These are phyloP conservation scores for Diutina rugosa DNA, from an alignment of 1,139 yeast species.

Conservation along the genomic window DNA sequence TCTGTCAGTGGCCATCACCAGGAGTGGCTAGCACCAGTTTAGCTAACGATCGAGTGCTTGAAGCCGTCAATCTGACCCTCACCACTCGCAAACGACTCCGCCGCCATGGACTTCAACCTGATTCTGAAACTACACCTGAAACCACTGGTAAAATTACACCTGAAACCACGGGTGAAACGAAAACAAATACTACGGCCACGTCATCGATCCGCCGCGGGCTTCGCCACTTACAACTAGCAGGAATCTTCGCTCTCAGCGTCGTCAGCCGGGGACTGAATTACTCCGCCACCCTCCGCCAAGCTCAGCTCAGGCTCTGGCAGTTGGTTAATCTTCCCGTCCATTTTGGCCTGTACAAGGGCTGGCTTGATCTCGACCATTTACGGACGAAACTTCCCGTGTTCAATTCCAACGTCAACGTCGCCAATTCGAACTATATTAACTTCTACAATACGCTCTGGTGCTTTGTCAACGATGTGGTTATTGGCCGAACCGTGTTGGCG, in stretches of 20 bases:
- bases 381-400: conserved; percentile 16
- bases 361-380: conserved; percentile 13
- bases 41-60: neutral
- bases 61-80: neutral
- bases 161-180: neutral
- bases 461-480: conserved; percentile 63
- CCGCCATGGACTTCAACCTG: neutral
- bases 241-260: neutral
- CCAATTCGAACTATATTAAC: conserved; percentile 68
- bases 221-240: neutral
- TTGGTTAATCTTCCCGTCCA: conserved; percentile 74
- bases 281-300: conserved; percentile 56
- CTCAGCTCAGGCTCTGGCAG: conserved; percentile 70
- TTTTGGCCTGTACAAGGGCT: conserved; percentile 41
- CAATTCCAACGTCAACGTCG: conserved; percentile 27
- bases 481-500: conserved; percentile 30
- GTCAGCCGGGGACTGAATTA: neutral
- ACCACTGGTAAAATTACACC: too few species aligned
- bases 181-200: neutral
- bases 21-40: neutral
- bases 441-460: conserved; percentile 86
- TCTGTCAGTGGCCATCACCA: neutral
- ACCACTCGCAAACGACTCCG: neutral
- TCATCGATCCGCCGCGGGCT: neutral
- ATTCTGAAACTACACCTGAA: neutral